phyloP scores from a whole-genome alignment of 768 basidiomycete genomes.

The Boletus edulis region DNA sequence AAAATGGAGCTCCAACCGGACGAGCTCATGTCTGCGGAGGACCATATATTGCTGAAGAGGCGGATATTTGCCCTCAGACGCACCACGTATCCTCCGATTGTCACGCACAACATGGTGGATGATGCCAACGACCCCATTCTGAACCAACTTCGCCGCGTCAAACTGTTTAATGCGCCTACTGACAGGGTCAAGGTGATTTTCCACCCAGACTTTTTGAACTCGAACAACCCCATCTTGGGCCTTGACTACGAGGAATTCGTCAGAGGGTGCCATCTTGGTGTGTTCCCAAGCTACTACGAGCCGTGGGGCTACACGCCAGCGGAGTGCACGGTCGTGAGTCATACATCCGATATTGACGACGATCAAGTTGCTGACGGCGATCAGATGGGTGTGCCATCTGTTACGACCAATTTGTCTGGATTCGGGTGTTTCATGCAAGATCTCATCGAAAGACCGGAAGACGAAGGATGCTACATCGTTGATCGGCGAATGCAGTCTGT shows the following conservation, averaged over 20 bases:
- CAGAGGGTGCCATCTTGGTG: slow-evolving; percentile 94
- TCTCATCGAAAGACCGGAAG: slow-evolving; percentile 89
- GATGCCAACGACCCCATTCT: slow-evolving; percentile 90
- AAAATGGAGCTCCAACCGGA: slow-evolving; percentile 72
- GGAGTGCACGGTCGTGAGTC: slow-evolving; percentile 92
- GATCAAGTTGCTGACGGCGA: slow-evolving; percentile 9
- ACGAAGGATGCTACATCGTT: slow-evolving; percentile 96
- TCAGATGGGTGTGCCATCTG: slow-evolving; percentile 95
- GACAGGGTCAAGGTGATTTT: slow-evolving; percentile 98
- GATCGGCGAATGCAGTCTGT: slow-evolving; percentile 87
- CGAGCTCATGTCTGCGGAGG: slow-evolving; percentile 82
- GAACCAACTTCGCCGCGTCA: slow-evolving; percentile 91
- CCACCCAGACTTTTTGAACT: slow-evolving; percentile 97
- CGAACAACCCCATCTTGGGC: slow-evolving; percentile 95
- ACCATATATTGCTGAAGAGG: slow-evolving; percentile 92
- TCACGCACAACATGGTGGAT: slow-evolving; percentile 99
- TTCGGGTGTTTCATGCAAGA: slow-evolving; percentile 99
- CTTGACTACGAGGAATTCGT: slow-evolving; percentile 99
- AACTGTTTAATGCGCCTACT: slow-evolving; percentile 82
- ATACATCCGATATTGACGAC: neutral
- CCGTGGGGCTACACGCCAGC: slow-evolving; percentile 98
- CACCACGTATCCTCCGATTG: slow-evolving; percentile 90
- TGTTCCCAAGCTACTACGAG: slow-evolving; percentile 98
- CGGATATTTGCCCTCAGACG: slow-evolving; percentile 96
- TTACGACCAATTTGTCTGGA: slow-evolving; percentile 97